Evolutionary conservation across 495 filamentous ascomycete species (phyloP).

Genomic region (Penicillium ucsense): DNA sequence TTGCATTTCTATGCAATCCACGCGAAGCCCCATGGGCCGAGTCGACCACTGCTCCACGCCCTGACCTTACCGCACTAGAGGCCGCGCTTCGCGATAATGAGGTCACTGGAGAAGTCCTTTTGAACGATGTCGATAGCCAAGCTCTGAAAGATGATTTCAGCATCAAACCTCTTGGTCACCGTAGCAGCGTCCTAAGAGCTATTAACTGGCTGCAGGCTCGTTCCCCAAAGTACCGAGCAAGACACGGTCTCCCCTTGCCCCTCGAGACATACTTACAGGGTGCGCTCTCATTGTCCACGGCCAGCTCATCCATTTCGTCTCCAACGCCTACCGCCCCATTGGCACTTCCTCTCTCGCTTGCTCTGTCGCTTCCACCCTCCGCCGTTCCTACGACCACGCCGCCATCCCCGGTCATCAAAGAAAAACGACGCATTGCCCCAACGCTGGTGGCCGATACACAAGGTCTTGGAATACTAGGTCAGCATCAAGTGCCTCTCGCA

Average conservation of each 20-base stretch:
- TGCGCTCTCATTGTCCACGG: background rate
- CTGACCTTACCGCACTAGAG: slow-evolving; percentile 42
- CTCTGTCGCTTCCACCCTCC: background rate
- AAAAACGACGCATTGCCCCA: background rate
- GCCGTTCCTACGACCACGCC: background rate
- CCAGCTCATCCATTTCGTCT: background rate
- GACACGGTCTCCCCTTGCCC: background rate
- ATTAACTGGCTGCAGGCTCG: slow-evolving; percentile 33
- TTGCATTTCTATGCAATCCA: slow-evolving; percentile 50
- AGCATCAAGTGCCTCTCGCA: too few species aligned
- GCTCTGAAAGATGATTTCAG: slow-evolving; percentile 42
- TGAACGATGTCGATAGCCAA: slow-evolving; percentile 37
- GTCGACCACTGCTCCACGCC: slow-evolving; percentile 28
- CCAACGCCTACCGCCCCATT: background rate
- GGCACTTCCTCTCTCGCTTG: background rate
- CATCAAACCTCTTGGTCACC: slow-evolving; percentile 36
- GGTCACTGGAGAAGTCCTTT: slow-evolving; percentile 52
- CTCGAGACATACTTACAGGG: too few species aligned
- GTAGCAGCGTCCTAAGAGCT: slow-evolving; percentile 33
- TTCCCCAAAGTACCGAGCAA: slow-evolving; percentile 30
- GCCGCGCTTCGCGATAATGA: slow-evolving; percentile 44
- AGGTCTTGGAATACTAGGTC: background rate
- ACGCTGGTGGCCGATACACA: background rate
- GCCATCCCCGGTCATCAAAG: background rate
- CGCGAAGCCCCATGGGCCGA: slow-evolving; percentile 34